These are phyloP conservation scores for Diaporthe caulivora DNA, from an alignment of 2,329 filamentous ascomycete genomes.

Conservation along the genomic window DNA sequence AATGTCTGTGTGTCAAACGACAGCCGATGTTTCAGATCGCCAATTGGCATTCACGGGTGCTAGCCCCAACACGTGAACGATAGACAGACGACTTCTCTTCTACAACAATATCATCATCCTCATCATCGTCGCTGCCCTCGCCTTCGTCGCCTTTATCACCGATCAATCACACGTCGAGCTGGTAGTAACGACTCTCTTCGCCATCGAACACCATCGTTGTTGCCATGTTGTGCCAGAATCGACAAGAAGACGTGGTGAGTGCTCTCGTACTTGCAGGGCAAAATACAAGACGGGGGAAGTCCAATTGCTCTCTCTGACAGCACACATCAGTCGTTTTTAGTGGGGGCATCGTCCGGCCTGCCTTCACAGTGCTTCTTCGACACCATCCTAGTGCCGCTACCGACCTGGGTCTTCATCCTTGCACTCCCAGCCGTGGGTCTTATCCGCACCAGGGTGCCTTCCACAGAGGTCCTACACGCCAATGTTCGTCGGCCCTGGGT, in stretches of 20 bases:
- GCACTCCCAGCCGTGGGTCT: constrained; percentile 22
- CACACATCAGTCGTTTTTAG: neutral
- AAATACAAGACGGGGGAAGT: neutral
- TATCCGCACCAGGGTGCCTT: constrained; percentile 33
- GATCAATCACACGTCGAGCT: neutral
- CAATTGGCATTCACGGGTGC: neutral
- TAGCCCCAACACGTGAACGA: neutral
- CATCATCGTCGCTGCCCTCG: neutral
- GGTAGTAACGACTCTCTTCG: neutral
- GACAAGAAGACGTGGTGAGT: constrained; percentile 18
- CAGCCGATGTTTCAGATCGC: constrained; percentile 18
- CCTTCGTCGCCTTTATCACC: neutral
- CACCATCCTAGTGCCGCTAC: constrained; percentile 43
- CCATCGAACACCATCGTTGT: neutral
- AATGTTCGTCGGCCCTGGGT: constrained; percentile 40
- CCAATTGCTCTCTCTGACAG: neutral
- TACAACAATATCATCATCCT: neutral
- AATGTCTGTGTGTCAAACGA: constrained; percentile 24
- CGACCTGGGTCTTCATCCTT: constrained; percentile 43
- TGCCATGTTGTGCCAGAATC: constrained; percentile 19
- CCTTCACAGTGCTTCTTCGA: constrained; percentile 48
- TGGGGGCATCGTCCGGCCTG: constrained; percentile 36
- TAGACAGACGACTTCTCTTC: neutral
- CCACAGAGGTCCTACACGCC: constrained; percentile 37
- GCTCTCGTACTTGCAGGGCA: neutral